These are phyloP conservation scores for Microcyclosporella mali DNA, from an alignment of 2,329 filamentous ascomycete species.

Conservation along the genomic window DNA sequence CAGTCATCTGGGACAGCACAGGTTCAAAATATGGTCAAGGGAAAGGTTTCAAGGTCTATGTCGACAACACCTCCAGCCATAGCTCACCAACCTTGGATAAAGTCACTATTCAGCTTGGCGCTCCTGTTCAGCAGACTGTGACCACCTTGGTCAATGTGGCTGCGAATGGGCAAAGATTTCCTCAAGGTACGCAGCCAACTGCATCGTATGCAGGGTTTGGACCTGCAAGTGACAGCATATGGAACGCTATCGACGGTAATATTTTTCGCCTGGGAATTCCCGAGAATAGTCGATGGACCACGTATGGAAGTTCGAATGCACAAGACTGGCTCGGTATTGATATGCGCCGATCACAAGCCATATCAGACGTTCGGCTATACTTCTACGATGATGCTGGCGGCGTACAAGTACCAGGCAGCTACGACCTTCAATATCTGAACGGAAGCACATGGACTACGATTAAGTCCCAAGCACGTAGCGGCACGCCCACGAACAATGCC, in stretches of 20 bases:
- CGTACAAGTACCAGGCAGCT: background rate
- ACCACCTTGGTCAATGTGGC: conserved; percentile 18
- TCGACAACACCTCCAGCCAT: conserved; percentile 28
- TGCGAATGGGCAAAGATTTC: conserved; percentile 21
- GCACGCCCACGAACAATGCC: background rate
- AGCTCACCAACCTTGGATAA: conserved; percentile 17
- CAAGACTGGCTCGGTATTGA: conserved; percentile 1
- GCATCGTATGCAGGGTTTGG: background rate
- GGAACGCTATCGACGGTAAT: conserved; percentile 1
- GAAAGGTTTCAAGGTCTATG: conserved; percentile 35
- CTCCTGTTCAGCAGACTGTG: background rate
- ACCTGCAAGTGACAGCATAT: background rate
- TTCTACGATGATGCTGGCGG: background rate
- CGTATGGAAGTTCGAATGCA: background rate
- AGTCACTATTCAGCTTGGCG: conserved; percentile 19
- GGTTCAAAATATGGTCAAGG: conserved; percentile 34
- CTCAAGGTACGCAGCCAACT: background rate
- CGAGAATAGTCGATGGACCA: background rate
- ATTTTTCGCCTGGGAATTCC: background rate
- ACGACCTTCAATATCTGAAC: conserved; percentile 2
- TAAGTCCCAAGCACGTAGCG: background rate
- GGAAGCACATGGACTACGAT: background rate
- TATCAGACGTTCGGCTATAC: background rate
- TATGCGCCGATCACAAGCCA: background rate
- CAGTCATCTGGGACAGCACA: conserved; percentile 37